Evolutionary conservation across 2,329 filamentous ascomycete species (phyloP), one percentile per base, ranked within the genome.

Genomic region (Fusarium longipes): DNA sequence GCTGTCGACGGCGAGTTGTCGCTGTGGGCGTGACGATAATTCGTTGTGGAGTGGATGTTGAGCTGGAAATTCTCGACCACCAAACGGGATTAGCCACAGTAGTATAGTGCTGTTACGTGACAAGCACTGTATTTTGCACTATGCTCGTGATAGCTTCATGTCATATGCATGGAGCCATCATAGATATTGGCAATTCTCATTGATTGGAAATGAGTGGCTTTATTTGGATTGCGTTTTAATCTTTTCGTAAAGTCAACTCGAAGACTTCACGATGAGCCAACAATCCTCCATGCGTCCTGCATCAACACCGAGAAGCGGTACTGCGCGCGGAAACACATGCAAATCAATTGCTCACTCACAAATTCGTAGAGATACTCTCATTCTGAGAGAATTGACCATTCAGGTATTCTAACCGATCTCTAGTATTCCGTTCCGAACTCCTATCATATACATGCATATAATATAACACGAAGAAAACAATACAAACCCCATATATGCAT

Each of bases 41-140:
- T 70, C 65, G 65, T 72, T 50, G 68, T 71, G 71, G 70, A 74
- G 61, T 67, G 62, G 54, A 47, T 50, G 33, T 65, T 42, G 38
- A 57, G 62, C 42, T 72, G 63, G 72, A 74, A 74, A 74, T 74
- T 74, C 72, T 74, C 68, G 40, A 63, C 30, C 54, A 57, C 60
- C 57, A 30, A 52, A 65, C 67, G 67, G 68, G 57, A 68, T 49
- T 67, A 68, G 59, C 68, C 69, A 63, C 42, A 22, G 47, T 47
- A 38, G 52, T 36, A 14, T 6, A n/a, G 66, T 69, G 62, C 43
- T 62, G 48, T 11, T 47, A 42, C 0, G 1, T 1, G 3, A 0
- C 2, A 17, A 3, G 17, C 61, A 64, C 61, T 59, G 61, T 51
- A 3, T 1, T 1, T 2, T 5, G 38, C 57, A 74, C 68, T 72